phyloP scores from a whole-genome alignment of 768 basidiomycete species.

The Lactarius tabidus region DNA sequence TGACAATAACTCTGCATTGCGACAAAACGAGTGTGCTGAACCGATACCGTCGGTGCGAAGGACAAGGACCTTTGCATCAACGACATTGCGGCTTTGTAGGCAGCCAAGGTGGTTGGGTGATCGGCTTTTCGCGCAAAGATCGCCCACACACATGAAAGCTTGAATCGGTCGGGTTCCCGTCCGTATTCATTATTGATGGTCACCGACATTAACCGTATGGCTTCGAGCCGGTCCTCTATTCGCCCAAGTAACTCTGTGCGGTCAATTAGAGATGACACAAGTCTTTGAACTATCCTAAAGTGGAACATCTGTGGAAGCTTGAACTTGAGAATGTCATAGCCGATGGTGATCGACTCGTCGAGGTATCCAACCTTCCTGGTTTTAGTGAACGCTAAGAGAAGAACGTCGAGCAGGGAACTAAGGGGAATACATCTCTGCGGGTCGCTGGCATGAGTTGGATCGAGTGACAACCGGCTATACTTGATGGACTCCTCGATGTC shows the following conservation, averaged over 20 bases:
- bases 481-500: neutral
- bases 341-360: neutral
- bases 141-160: too few relatives aligned
- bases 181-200: neutral
- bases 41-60: too few relatives aligned
- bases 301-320: neutral
- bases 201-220: neutral
- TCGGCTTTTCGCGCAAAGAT: too few relatives aligned
- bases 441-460: neutral
- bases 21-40: too few relatives aligned
- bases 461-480: neutral
- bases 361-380: neutral
- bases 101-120: too few relatives aligned
- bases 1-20: too few relatives aligned
- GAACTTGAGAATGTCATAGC: neutral
- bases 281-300: fast-evolving
- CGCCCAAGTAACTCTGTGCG: neutral
- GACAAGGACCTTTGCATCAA: too few relatives aligned
- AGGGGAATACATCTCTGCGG: too few relatives aligned
- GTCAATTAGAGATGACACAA: neutral
- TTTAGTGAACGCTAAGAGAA: neutral
- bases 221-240: neutral
- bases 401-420: neutral
- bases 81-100: too few relatives aligned
- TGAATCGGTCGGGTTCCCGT: neutral